phyloP scores from a whole-genome alignment of 495 filamentous ascomycete species.

The Melanomma pulvis-pyrius region DNA sequence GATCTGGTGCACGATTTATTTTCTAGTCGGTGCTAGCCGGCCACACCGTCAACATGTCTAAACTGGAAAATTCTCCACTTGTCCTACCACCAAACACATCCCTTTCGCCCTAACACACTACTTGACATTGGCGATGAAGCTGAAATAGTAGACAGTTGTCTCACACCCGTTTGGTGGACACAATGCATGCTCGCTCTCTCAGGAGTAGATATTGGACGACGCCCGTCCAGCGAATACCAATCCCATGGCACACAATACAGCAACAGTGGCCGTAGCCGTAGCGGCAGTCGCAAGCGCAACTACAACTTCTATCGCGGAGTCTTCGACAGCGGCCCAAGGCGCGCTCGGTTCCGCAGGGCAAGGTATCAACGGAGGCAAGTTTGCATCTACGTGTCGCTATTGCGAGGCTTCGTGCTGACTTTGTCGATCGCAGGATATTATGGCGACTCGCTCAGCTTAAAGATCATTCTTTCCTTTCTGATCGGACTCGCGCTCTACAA shows the following conservation, averaged over 20 bases:
- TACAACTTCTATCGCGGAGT: background rate
- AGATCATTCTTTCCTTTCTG: slow-evolving; percentile 37
- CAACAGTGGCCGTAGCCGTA: background rate
- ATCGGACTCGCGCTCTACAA: slow-evolving; percentile 51
- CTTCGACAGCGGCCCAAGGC: slow-evolving; percentile 11
- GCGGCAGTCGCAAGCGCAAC: background rate
- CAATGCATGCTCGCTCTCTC: too few species aligned
- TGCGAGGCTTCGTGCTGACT: background rate
- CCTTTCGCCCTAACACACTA: background rate
- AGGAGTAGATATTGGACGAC: background rate
- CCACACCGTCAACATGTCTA: background rate
- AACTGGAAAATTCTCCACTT: slow-evolving; percentile 9
- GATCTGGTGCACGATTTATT: background rate
- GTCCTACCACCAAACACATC: background rate
- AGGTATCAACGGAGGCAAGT: slow-evolving; percentile 23
- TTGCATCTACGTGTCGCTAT: background rate
- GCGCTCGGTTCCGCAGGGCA: slow-evolving; percentile 12
- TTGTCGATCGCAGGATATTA: slow-evolving; percentile 15
- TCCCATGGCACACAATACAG: background rate
- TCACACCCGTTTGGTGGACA: background rate
- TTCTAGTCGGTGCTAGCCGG: background rate
- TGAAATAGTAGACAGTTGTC: background rate
- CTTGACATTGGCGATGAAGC: background rate
- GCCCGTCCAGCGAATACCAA: background rate
- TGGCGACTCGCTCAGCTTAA: slow-evolving; percentile 19